Evolutionary conservation across 306 rosid genomes (phyloP).

Genomic region (Lupinus albus): DNA sequence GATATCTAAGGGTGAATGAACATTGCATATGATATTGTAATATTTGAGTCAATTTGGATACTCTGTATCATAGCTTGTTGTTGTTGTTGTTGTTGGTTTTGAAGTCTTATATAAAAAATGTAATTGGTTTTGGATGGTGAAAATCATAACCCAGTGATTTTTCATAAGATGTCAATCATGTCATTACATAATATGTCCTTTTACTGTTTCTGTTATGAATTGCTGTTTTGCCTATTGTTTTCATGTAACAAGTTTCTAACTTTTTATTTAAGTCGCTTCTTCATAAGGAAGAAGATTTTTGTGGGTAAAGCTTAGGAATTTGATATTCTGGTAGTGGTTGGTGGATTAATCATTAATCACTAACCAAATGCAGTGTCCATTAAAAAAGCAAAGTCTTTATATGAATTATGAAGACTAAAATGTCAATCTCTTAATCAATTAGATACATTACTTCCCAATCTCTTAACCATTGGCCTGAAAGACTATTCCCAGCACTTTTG

Average conservation of each 20-base stretch:
- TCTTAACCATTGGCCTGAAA: no score
- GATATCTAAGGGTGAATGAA: constrained; percentile 16
- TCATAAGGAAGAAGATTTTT: neutral
- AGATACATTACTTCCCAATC: no score
- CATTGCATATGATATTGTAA: constrained; percentile 37
- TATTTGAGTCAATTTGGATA: constrained; percentile 35
- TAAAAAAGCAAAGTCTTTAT: no score
- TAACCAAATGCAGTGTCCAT: neutral
- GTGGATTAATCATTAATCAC: neutral
- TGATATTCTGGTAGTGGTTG: constrained; percentile 21
- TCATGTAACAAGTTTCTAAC: constrained; percentile 18
- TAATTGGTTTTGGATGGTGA: constrained; percentile 31
- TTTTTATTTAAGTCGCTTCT: neutral
- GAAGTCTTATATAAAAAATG: neutral
- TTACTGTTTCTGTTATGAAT: constrained; percentile 33
- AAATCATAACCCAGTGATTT: constrained; percentile 11
- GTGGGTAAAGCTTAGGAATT: neutral
- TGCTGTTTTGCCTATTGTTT: constrained; percentile 29
- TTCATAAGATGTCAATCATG: neutral
- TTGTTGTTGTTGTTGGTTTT: constrained; percentile 1
- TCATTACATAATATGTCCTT: constrained; percentile 19
- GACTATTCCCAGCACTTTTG: no score
- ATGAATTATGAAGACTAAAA: no score
- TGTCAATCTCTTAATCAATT: no score
- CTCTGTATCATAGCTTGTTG: constrained; percentile 41